Percentiles rank a stretch among this genome's conserved stretches.
These are phyloP conservation scores for Cystobasidium slooffiae DNA, from an alignment of 1,284 basidiomycete genomes.

Conservation along the genomic window DNA sequence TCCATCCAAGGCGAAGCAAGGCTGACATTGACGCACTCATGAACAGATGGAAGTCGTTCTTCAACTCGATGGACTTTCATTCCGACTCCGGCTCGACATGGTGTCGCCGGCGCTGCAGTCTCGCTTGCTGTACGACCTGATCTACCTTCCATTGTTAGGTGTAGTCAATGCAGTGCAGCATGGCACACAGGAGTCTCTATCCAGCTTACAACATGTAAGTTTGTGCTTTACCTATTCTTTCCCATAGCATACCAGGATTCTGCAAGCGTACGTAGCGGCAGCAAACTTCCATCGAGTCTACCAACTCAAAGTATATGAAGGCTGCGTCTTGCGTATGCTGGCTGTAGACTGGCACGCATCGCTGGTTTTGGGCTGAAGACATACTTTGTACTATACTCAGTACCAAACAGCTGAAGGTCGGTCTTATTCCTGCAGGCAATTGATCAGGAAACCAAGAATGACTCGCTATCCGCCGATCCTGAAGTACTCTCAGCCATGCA, in stretches of 20 bases:
- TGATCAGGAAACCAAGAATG: constrained; percentile 19
- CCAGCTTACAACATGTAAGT: constrained; percentile 10
- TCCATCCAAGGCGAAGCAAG: not conserved
- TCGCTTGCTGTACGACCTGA: constrained; percentile 20
- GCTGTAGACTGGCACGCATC: too few species aligned
- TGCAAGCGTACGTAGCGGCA: too few species aligned
- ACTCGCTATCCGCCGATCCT: not conserved
- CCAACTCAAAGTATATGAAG: too few species aligned
- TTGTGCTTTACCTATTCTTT: too few species aligned
- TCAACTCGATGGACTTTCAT: constrained; percentile 6
- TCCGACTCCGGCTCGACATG: constrained; percentile 32
- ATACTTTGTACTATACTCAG: not conserved
- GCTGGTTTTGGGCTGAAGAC: too few species aligned
- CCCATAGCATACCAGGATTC: not conserved
- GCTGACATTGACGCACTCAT: not conserved
- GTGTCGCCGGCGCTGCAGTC: constrained; percentile 20
- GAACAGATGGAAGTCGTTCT: constrained; percentile 30
- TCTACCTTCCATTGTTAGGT: constrained; percentile 24
- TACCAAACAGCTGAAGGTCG: not conserved
- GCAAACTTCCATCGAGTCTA: too few species aligned
- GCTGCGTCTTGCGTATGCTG: too few species aligned
- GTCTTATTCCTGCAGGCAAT: constrained; percentile 8
- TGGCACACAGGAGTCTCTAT: not conserved
- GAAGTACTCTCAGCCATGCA: constrained; percentile 30
- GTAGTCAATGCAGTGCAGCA: constrained; percentile 2